These are phyloP conservation scores for Trichoderma gamsii DNA, from an alignment of 495 filamentous ascomycete genomes.

Conservation along the genomic window DNA sequence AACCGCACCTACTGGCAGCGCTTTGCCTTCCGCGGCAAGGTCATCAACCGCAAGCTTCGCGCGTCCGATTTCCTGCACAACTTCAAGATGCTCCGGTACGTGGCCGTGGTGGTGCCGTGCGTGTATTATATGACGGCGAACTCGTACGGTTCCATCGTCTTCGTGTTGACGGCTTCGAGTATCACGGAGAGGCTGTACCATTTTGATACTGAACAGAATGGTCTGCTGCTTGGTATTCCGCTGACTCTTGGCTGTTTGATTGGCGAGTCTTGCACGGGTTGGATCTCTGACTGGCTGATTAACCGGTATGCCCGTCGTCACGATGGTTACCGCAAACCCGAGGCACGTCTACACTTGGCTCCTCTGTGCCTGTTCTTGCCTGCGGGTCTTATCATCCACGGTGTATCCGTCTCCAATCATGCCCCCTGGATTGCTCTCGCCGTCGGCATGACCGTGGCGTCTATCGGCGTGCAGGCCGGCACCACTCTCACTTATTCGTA, in stretches of 20 bases:
- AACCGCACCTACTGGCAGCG: slow-evolving; percentile 23
- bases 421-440: slow-evolving; percentile 21
- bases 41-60: slow-evolving; percentile 23
- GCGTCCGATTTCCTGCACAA: slow-evolving; percentile 24
- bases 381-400: slow-evolving; percentile 21
- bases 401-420: slow-evolving; percentile 12
- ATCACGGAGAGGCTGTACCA: slow-evolving; percentile 24
- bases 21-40: slow-evolving; percentile 24
- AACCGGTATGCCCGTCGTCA: slow-evolving; percentile 19
- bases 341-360: slow-evolving; percentile 25
- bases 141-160: slow-evolving; percentile 28
- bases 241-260: slow-evolving; percentile 25
- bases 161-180: slow-evolving; percentile 24
- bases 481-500: slow-evolving; percentile 31
- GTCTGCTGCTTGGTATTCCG: slow-evolving; percentile 22
- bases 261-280: slow-evolving; percentile 26
- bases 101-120: slow-evolving; percentile 24
- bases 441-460: slow-evolving; percentile 30
- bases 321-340: slow-evolving; percentile 24
- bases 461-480: slow-evolving; percentile 33
- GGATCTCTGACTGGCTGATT: slow-evolving; percentile 23
- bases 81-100: slow-evolving; percentile 28
- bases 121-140: slow-evolving; percentile 27
- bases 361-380: slow-evolving; percentile 27
- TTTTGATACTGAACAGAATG: slow-evolving; percentile 23